These are phyloP conservation scores for Cercospora sp. DNA, from an alignment of 2,329 filamentous ascomycete genomes.

Conservation along the genomic window DNA sequence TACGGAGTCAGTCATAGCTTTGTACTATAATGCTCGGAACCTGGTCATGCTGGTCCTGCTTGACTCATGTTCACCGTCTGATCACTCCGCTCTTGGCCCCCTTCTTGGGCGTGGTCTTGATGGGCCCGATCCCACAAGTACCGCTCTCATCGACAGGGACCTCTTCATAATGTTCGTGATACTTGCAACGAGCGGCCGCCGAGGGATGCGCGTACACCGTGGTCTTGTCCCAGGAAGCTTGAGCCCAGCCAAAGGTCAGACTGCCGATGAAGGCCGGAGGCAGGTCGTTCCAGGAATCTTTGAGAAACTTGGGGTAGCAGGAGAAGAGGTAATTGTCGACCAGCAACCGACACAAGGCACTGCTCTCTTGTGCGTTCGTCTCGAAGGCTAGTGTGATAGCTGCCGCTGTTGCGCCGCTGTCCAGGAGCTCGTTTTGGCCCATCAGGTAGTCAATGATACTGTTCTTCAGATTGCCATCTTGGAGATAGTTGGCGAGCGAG, in stretches of 20 bases:
- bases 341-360: constrained; percentile 8
- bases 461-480: constrained; percentile 16
- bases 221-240: not conserved
- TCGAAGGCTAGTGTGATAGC: not conserved
- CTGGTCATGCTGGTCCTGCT: too few species aligned
- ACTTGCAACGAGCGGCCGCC: not conserved
- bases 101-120: not conserved
- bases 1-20: too few species aligned
- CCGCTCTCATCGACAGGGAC: not conserved
- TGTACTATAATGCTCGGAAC: too few species aligned
- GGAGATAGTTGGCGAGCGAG: constrained; percentile 11
- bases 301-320: constrained; percentile 3
- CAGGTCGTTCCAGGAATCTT: not conserved
- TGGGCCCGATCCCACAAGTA: not conserved
- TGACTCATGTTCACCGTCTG: too few species aligned
- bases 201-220: not conserved
- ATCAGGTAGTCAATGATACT: constrained; percentile 13
- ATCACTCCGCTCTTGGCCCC: too few species aligned
- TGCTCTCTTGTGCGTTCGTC: not conserved
- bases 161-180: constrained; percentile 22
- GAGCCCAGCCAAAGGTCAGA: constrained; percentile 14
- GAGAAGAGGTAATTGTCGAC: constrained; percentile 1
- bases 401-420: not conserved
- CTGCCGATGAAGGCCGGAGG: not conserved
- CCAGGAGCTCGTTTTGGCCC: not conserved